Percentiles rank a stretch among this genome's conserved stretches.
Conservation (phyloP, 768 basidiomycete species). For the Lactifluus piperatus region DNA sequence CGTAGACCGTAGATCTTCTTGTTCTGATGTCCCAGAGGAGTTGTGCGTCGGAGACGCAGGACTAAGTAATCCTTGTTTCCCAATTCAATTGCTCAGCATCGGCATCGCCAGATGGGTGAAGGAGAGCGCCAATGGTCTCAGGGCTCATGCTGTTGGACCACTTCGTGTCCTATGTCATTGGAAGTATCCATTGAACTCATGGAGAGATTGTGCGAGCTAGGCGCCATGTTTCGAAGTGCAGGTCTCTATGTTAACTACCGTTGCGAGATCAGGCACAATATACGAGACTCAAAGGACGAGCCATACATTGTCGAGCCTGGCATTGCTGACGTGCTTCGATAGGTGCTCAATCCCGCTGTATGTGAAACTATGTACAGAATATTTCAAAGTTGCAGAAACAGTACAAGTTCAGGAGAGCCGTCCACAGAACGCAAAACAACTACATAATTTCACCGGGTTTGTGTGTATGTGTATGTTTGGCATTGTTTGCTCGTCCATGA, state of each 20-base stretch:
- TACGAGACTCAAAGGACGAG: background rate
- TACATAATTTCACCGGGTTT: too few species aligned
- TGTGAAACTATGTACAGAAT: too few species aligned
- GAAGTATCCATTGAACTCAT: background rate
- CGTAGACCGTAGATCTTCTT: background rate
- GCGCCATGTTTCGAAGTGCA: background rate
- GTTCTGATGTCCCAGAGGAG: constrained; percentile 9
- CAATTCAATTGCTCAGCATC: background rate
- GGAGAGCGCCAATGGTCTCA: background rate
- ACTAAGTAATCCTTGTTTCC: background rate
- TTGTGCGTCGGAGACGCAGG: background rate
- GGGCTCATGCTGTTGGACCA: background rate
- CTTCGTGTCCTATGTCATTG: background rate
- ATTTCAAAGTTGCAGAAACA: too few species aligned
- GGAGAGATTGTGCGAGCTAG: background rate
- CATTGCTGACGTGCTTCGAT: background rate
- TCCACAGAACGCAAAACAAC: too few species aligned
- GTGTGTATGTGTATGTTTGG: too few species aligned
- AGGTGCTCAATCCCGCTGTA: too few species aligned
- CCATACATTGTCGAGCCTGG: background rate
- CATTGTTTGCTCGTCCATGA: too few species aligned
- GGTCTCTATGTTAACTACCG: background rate
- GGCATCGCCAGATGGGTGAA: background rate
- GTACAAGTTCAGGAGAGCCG: too few species aligned
- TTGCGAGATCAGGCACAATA: background rate